A percentile compares a stretch with the other conserved stretches of the same genome.
Evolutionary conservation across 2,329 filamentous ascomycete genomes (phyloP).

Genomic region (Aureobasidium subglaciale): DNA sequence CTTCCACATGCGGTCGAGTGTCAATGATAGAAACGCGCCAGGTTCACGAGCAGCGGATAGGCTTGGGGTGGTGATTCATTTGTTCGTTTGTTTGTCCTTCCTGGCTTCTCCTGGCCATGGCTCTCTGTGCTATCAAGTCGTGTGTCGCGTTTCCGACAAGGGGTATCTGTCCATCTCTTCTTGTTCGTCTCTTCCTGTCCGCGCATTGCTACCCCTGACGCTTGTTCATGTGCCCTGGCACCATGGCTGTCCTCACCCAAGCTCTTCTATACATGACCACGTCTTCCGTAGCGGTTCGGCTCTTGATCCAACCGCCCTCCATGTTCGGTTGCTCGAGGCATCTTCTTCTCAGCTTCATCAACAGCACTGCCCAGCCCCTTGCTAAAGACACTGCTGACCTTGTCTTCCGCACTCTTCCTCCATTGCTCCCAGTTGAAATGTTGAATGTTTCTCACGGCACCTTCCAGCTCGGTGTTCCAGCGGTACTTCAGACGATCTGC

Average conservation of each 20-base stretch:
- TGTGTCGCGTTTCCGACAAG: neutral
- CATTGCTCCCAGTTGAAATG: constrained; percentile 39
- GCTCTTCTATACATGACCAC: neutral
- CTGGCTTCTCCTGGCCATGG: neutral
- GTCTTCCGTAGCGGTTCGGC: neutral
- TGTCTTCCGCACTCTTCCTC: constrained; percentile 36
- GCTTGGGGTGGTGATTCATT: too few relatives aligned
- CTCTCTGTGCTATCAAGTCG: neutral
- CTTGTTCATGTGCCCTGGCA: neutral
- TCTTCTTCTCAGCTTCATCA: neutral
- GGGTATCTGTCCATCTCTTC: constrained; percentile 8
- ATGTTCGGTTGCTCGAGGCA: neutral
- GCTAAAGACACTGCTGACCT: constrained; percentile 18
- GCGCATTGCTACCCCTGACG: neutral
- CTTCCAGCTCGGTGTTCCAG: constrained; percentile 44
- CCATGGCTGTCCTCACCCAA: neutral
- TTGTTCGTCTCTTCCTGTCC: too few relatives aligned
- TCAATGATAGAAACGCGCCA: too few relatives aligned
- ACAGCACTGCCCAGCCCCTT: neutral
- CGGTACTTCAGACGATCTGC: constrained; percentile 42
- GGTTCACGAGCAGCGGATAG: too few relatives aligned
- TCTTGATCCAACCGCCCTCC: neutral
- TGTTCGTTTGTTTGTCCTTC: neutral
- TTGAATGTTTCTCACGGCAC: constrained; percentile 36
- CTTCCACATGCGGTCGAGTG: too few relatives aligned